Conservation (phyloP, 306 rosid species). For the Rosa lucieae region DNA sequence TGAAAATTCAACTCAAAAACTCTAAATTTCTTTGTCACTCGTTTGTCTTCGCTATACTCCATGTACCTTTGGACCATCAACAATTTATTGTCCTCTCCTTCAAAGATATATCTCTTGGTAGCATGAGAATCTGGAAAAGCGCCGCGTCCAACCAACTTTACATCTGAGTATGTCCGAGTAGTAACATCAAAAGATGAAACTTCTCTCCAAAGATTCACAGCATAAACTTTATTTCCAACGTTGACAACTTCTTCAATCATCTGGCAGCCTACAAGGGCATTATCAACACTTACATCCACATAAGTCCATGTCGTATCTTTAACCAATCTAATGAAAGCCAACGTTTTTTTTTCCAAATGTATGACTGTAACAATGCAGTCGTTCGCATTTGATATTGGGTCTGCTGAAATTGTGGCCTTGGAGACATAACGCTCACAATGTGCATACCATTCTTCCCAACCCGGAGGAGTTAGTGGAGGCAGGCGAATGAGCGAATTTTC, state of each 20-base stretch:
- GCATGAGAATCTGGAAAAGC: not conserved
- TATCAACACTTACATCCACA: not conserved
- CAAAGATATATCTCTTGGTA: not conserved
- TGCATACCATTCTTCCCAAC: not conserved
- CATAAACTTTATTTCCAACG: not conserved
- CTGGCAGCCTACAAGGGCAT: not conserved
- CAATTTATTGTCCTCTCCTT: not conserved
- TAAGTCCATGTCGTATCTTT: not conserved
- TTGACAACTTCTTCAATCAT: not conserved
- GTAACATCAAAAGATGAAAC: not conserved
- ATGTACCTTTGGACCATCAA: not conserved
- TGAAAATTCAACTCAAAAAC: not conserved
- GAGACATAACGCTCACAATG: not conserved
- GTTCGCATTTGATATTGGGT: not conserved
- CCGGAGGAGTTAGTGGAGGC: not conserved
- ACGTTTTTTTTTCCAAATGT: not conserved
- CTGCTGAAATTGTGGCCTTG: not conserved
- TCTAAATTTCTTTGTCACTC: not conserved
- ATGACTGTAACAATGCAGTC: not conserved
- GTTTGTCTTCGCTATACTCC: not conserved
- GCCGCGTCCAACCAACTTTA: not conserved
- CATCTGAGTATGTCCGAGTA: not conserved
- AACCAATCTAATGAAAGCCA: not conserved
- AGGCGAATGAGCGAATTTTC: not conserved
- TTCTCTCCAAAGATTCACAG: not conserved